Evolutionary conservation across 768 basidiomycete genomes (phyloP).

Genomic region (Tulasnella sp.): DNA sequence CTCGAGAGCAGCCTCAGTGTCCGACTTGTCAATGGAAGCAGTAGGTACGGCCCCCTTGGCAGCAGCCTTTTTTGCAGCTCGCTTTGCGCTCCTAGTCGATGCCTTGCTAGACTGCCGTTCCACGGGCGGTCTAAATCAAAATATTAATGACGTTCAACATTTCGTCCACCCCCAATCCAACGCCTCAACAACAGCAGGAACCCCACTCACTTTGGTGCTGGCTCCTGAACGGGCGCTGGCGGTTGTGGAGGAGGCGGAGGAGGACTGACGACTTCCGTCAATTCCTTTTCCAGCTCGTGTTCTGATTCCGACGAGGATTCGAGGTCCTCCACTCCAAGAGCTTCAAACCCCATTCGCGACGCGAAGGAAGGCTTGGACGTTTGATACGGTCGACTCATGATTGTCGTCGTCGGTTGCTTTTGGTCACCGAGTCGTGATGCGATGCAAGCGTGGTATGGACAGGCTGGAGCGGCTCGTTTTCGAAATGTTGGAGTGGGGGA

Average conservation of each 20-base stretch:
- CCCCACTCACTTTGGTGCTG: background rate
- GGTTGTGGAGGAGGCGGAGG: background rate
- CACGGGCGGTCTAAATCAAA: slow-evolving; percentile 16
- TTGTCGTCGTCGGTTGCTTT: background rate
- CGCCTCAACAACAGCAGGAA: background rate
- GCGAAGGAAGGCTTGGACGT: slow-evolving; percentile 14
- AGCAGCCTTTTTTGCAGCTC: slow-evolving; percentile 3
- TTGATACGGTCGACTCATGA: slow-evolving; percentile 7
- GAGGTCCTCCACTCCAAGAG: slow-evolving; percentile 57
- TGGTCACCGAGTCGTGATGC: background rate
- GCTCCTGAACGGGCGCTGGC: background rate
- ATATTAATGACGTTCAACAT: slow-evolving; percentile 18
- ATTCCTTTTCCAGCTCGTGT: slow-evolving; percentile 40
- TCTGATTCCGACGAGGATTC: slow-evolving; percentile 30
- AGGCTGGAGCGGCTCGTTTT: background rate
- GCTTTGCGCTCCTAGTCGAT: slow-evolving; percentile 11
- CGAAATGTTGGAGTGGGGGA: background rate
- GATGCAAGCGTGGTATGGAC: background rate
- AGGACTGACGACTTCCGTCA: slow-evolving; percentile 26
- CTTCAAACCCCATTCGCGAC: slow-evolving; percentile 29
- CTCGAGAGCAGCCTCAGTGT: background rate
- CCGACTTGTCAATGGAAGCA: background rate
- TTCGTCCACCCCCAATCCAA: slow-evolving; percentile 30
- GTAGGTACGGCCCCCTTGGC: background rate
- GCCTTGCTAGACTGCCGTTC: background rate